These are phyloP conservation scores for Drosera capensis DNA, from an alignment of 148 eudicot genomes.

Conservation along the genomic window DNA sequence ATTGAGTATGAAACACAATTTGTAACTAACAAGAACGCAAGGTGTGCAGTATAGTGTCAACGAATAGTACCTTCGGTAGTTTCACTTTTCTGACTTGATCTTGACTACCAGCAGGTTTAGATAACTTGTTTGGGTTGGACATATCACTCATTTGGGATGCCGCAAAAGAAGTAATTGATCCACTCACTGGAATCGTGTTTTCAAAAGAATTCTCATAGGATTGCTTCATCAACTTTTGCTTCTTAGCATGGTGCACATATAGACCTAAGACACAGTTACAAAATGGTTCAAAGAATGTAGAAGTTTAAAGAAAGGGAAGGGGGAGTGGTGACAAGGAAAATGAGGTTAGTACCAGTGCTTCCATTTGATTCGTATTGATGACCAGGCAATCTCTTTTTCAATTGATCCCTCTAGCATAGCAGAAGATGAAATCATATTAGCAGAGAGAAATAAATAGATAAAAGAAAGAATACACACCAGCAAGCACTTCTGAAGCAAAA, in stretches of 20 bases:
- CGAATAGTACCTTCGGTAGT: slow-evolving; percentile 45
- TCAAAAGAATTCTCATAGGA: slow-evolving; percentile 58
- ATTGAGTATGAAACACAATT: too few species aligned
- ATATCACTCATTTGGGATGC: slow-evolving; percentile 85
- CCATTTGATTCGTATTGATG: slow-evolving; percentile 68
- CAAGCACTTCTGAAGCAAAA: not conserved
- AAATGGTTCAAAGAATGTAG: slow-evolving; percentile 1
- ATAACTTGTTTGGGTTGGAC: slow-evolving; percentile 70
- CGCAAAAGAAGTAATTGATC: slow-evolving; percentile 67
- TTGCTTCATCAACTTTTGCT: slow-evolving; percentile 52
- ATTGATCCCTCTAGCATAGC: slow-evolving; percentile 51
- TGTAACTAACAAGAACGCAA: too few species aligned
- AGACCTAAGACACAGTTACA: slow-evolving; percentile 23
- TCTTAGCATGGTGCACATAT: slow-evolving; percentile 50
- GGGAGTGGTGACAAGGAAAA: not conserved
- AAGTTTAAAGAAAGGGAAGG: not conserved
- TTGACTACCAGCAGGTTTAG: slow-evolving; percentile 57
- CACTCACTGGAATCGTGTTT: slow-evolving; percentile 23
- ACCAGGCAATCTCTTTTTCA: slow-evolving; percentile 47
- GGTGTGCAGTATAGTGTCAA: not conserved
- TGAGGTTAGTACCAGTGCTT: slow-evolving; percentile 31
- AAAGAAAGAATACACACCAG: not conserved
- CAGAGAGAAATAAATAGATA: not conserved
- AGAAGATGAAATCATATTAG: not conserved
- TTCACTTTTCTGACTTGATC: slow-evolving; percentile 67